Conservation (phyloP, 2,329 filamentous ascomycete species). For the Ophioceras dolichostomum region DNA sequence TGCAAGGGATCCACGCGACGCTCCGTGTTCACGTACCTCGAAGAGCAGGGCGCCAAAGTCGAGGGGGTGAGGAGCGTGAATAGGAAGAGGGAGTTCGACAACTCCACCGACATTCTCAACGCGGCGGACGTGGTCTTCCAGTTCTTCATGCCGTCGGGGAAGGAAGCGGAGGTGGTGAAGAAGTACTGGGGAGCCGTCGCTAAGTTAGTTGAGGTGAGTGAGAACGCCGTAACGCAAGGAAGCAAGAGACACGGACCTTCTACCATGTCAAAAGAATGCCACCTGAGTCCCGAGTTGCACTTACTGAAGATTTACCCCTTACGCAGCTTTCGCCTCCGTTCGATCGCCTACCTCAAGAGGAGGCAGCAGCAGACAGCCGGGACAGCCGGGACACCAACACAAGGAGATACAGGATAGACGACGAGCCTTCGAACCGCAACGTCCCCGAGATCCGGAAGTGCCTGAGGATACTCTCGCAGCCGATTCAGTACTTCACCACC, state of each 20-base stretch:
- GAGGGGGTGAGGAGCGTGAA: constrained; percentile 7
- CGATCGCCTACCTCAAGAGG: no score
- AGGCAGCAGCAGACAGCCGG: no score
- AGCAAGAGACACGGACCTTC: no score
- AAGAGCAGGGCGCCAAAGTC: constrained; percentile 6
- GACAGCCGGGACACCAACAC: no score
- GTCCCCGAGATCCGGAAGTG: constrained; percentile 2
- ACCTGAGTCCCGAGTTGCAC: not conserved
- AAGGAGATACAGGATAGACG: no score
- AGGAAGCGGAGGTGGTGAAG: no score
- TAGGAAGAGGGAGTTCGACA: constrained; percentile 16
- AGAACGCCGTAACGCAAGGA: no score
- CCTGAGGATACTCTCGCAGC: constrained; percentile 16
- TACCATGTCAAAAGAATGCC: not conserved
- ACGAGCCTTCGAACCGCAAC: no score
- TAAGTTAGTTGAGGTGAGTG: constrained; percentile 10
- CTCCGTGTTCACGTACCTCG: constrained; percentile 13
- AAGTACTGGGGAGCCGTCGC: constrained; percentile 31
- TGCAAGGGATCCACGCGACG: constrained; percentile 6
- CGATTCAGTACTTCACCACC: constrained; percentile 21
- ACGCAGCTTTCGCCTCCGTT: no score
- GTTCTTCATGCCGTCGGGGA: constrained; percentile 31
- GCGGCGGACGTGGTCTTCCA: constrained; percentile 24
- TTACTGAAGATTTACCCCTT: no score
- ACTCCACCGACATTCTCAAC: constrained; percentile 26